These are phyloP conservation scores for Cytospora piceicola DNA, from an alignment of 2,329 filamentous ascomycete genomes.

Conservation along the genomic window DNA sequence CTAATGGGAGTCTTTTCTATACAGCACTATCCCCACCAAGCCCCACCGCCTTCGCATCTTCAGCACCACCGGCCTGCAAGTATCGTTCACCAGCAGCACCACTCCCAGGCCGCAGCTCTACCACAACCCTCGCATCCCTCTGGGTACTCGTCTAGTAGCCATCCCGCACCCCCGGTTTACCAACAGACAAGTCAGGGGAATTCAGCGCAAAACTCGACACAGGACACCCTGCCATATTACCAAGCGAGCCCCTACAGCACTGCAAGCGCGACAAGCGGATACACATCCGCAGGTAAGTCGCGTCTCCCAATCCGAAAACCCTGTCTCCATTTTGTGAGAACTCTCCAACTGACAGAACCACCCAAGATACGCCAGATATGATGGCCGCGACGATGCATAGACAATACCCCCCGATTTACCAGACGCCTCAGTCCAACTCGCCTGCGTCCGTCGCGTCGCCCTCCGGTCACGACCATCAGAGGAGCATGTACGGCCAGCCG, in stretches of 20 bases:
- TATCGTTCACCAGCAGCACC: constrained; percentile 75
- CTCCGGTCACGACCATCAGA: constrained; percentile 85
- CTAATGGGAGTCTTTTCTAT: constrained; percentile 65
- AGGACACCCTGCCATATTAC: constrained; percentile 76
- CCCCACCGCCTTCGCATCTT: constrained; percentile 68
- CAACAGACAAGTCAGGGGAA: constrained; percentile 66
- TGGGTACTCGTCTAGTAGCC: constrained; percentile 64
- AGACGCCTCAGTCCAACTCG: constrained; percentile 93
- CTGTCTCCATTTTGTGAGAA: neutral
- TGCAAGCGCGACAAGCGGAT: constrained; percentile 79
- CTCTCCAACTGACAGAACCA: neutral
- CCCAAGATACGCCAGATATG: constrained; percentile 64
- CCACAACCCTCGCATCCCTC: constrained; percentile 64
- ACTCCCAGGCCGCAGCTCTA: constrained; percentile 66
- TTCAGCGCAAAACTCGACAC: constrained; percentile 60
- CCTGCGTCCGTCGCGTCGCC: constrained; percentile 91
- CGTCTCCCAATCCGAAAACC: constrained; percentile 27
- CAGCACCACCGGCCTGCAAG: constrained; percentile 74
- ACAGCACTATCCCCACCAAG: constrained; percentile 80
- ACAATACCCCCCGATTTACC: constrained; percentile 90
- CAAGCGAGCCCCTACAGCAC: constrained; percentile 84
- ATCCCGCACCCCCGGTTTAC: constrained; percentile 70
- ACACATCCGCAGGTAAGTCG: constrained; percentile 80
- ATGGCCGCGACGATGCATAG: constrained; percentile 74
- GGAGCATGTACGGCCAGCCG: constrained; percentile 82